phyloP scores from a whole-genome alignment of 768 basidiomycete species.

The Kwoniella botswanensis region DNA sequence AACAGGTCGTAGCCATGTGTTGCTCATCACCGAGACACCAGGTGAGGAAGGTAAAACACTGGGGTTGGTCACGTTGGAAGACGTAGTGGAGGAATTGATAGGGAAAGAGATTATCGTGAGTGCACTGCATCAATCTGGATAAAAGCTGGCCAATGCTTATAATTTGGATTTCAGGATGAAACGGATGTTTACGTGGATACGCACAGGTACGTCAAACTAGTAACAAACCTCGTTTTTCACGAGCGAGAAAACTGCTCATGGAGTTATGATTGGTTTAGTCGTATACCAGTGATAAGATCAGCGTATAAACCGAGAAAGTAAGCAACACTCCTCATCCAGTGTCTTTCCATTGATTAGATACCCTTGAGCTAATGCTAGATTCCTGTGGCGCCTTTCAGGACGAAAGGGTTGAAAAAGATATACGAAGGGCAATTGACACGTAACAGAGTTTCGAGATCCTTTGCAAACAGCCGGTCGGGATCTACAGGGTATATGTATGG shows the following conservation, averaged over 20 bases:
- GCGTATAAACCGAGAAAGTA: conserved; percentile 31
- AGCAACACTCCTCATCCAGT: not conserved
- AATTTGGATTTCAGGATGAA: conserved; percentile 36
- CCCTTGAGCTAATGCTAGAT: not conserved
- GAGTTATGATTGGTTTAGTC: conserved; percentile 24
- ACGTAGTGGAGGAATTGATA: conserved; percentile 55
- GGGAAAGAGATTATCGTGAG: conserved; percentile 52
- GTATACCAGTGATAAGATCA: conserved; percentile 47
- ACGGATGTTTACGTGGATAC: conserved; percentile 52
- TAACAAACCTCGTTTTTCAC: not conserved
- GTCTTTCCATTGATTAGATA: too few relatives aligned
- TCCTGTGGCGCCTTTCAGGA: conserved; percentile 1
- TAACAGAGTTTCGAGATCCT: conserved; percentile 21
- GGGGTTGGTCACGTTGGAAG: conserved; percentile 53
- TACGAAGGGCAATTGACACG: conserved; percentile 43
- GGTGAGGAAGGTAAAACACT: conserved; percentile 39
- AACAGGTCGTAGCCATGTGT: conserved; percentile 51
- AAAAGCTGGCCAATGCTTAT: too few relatives aligned
- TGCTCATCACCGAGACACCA: conserved; percentile 42
- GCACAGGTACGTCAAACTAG: conserved; percentile 36
- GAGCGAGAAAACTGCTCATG: not conserved
- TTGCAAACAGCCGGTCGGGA: not conserved
- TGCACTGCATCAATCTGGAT: not conserved
- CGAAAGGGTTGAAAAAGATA: conserved; percentile 39
- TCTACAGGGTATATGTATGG: not conserved